Evolutionary conservation across 495 filamentous ascomycete species (phyloP), one percentile per base, ranked within the genome.

Genomic region (Glonium stellatum): DNA sequence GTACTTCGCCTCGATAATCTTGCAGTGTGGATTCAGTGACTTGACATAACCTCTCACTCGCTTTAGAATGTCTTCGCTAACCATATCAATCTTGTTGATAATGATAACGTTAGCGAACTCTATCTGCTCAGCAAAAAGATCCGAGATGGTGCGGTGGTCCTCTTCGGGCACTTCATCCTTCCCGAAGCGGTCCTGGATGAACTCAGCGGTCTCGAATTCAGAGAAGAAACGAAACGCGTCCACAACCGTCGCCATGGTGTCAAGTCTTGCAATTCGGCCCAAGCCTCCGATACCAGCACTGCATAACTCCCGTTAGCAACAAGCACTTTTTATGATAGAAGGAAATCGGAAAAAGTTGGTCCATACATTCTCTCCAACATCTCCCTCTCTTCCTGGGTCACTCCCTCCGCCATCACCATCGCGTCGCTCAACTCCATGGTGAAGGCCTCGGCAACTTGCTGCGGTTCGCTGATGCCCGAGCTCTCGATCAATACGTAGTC

Each of bases 391-490:
- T 73, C 73, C 10, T 73, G 72, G 23, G 22, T 31, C 56, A 59
- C 50, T 8, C 56, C 46, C 18, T 59, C 44, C 3, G 58, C 63
- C 4, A 67, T 63, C 31, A 62, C 67, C 48, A 69, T 66, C 44
- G 67, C 57, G 52, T 70, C 67, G 37, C 72, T 71, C 10, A 79
- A 80, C 70, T 81, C 78, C 25, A 75, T 67, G 10, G 78, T 80
- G 62, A 84, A 84, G 0, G 80, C 84, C n/a, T 84, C 81, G 6
- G 82, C 81, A 6, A 84, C 82, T 67, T 84, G 82, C 79, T 81
- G 79, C 1, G 82, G 82, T 64, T 84, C 82, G 62, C 80, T 83
- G 25, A 84, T 82, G 1, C 82, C 82, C 0, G 78, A 81, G 63
- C 79, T 82, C 61, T 84, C 82, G 57, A 84, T 82, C 19, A 84